phyloP scores from a whole-genome alignment of 148 eudicot genomes.

The Chenopodium berlandieri region DNA sequence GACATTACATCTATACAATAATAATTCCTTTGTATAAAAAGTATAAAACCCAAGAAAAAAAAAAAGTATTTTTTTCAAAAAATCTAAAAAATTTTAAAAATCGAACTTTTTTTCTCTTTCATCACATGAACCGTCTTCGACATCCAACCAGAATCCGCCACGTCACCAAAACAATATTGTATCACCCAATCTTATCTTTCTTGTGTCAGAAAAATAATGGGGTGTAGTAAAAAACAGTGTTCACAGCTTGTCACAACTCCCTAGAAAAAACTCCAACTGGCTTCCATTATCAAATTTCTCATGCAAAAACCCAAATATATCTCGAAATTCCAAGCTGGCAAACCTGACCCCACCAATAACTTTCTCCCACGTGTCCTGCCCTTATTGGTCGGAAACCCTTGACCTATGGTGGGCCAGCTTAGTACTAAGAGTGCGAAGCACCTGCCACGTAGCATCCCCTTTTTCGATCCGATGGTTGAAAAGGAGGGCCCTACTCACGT shows the following conservation, averaged over 20 bases:
- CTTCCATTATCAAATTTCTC: conserved; percentile 14
- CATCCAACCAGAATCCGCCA: conserved; percentile 6
- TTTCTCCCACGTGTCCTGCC: background rate
- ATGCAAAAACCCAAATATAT: background rate
- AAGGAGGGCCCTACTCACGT: conserved; percentile 43
- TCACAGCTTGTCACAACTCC: conserved; percentile 9
- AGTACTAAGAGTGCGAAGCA: conserved; percentile 18
- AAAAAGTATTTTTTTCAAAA: too few species aligned
- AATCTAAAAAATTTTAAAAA: too few species aligned
- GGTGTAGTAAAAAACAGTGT: background rate
- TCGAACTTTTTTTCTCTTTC: background rate
- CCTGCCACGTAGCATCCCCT: conserved; percentile 80
- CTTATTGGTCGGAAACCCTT: conserved; percentile 2
- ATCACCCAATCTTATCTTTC: background rate
- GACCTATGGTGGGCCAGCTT: conserved; percentile 19
- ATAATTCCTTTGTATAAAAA: too few species aligned
- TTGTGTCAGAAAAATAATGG: conserved; percentile 15
- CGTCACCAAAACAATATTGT: background rate
- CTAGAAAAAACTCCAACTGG: conserved; percentile 18
- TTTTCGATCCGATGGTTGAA: conserved; percentile 35
- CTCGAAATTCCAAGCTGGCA: conserved; percentile 11
- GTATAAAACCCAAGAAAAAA: too few species aligned
- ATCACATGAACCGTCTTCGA: conserved; percentile 13
- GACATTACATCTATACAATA: too few species aligned
- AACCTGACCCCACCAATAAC: background rate